These are phyloP conservation scores for Aechmea fasciata DNA, from an alignment of 176 grass and related monocot species.

Conservation along the genomic window DNA sequence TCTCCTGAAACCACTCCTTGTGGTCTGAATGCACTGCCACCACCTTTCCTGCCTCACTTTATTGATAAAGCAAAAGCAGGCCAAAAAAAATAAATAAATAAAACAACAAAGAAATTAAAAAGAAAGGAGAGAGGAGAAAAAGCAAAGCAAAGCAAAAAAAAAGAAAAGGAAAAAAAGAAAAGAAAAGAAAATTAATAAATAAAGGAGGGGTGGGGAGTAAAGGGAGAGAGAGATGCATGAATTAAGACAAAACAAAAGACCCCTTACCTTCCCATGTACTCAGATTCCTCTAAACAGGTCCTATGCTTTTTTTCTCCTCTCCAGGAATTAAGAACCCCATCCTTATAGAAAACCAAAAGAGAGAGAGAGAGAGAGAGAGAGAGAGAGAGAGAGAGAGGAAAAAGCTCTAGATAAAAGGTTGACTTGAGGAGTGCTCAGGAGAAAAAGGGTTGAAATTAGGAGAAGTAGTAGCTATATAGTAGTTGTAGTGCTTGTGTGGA, in stretches of 20 bases:
- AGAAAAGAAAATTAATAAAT: constrained; percentile 27
- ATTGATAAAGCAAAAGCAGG: constrained; percentile 42
- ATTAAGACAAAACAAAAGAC: constrained; percentile 49
- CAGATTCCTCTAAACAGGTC: constrained; percentile 44
- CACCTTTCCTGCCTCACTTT: constrained; percentile 41
- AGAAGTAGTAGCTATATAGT: constrained; percentile 18
- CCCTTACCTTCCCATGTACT: constrained; percentile 10
- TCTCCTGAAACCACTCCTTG: constrained; percentile 17
- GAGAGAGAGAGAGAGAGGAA: neutral
- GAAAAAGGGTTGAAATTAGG: constrained; percentile 16
- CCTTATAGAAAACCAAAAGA: constrained; percentile 24
- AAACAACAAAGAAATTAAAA: constrained; percentile 14
- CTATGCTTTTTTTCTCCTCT: constrained; percentile 19
- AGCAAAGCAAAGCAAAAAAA: neutral
- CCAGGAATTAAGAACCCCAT: constrained; percentile 14
- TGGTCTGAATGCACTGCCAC: constrained; percentile 43
- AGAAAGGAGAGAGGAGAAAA: constrained; percentile 15
- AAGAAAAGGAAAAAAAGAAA: neutral
- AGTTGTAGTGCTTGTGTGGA: constrained; percentile 1
- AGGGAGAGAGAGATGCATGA: constrained; percentile 8
- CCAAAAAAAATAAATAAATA: constrained; percentile 2
- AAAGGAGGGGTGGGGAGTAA: constrained; percentile 20
- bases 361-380: constrained; percentile 25
- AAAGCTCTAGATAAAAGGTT: constrained; percentile 27
- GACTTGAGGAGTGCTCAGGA: constrained; percentile 26